A percentile compares a stretch with the other conserved stretches of the same genome.
phyloP scores from a whole-genome alignment of 805 yeast genomes.

The Yamadazyma takamatsuzukensis region DNA sequence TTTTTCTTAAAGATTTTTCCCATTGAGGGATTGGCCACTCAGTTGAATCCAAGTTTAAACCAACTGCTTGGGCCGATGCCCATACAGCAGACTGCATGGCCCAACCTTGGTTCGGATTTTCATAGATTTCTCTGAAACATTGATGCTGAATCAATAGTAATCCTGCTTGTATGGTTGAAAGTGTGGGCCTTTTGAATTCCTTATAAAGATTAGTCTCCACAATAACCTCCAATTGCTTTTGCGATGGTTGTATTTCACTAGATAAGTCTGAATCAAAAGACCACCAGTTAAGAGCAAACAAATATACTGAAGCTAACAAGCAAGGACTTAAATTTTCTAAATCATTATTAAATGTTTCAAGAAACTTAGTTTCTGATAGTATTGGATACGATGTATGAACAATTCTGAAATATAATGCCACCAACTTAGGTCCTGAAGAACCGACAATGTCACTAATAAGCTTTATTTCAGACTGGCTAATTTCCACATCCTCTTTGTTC shows the following conservation, averaged over 20 bases:
- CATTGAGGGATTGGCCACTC: conserved; percentile 89
- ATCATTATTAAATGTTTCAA: conserved; percentile 84
- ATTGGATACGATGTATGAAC: conserved; percentile 92
- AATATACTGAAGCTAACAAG: conserved; percentile 81
- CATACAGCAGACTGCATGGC: conserved; percentile 79
- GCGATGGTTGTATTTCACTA: conserved; percentile 73
- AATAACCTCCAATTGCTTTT: conserved; percentile 36
- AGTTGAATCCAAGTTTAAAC: conserved; percentile 81
- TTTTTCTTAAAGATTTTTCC: conserved; percentile 83
- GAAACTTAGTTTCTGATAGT: conserved; percentile 79
- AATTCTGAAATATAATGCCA: conserved; percentile 75
- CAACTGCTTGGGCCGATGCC: conserved; percentile 82
- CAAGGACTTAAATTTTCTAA: conserved; percentile 90
- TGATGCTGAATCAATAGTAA: conserved; percentile 66
- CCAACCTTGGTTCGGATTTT: conserved; percentile 41
- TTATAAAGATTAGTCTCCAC: conserved; percentile 68
- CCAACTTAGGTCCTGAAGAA: conserved; percentile 79
- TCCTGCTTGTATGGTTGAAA: conserved; percentile 91
- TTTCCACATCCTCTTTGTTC: conserved; percentile 3
- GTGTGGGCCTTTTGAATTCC: conserved; percentile 77
- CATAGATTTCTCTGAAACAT: conserved; percentile 24
- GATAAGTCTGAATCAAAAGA: conserved; percentile 74
- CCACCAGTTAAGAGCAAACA: conserved; percentile 92
- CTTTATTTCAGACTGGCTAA: conserved; percentile 53
- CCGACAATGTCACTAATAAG: conserved; percentile 77